phyloP scores from a whole-genome alignment of 2,329 filamentous ascomycete species.

The Epicoccum sorghinum region DNA sequence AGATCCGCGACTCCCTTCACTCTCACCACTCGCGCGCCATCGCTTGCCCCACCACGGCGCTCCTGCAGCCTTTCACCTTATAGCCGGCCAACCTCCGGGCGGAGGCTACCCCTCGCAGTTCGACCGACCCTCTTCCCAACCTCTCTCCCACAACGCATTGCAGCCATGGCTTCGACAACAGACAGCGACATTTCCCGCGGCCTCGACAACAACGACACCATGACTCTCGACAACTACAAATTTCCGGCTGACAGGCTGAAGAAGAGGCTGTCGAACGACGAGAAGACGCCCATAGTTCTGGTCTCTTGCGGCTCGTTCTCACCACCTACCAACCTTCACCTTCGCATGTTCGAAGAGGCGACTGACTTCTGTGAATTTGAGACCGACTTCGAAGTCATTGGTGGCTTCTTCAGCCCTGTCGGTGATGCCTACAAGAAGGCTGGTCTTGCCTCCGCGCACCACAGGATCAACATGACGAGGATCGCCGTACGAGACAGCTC shows the following conservation, averaged over 20 bases:
- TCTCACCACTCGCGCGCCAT: constrained; percentile 1
- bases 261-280: constrained; percentile 60
- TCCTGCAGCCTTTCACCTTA: constrained; percentile 8
- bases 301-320: constrained; percentile 75
- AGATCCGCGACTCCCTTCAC: constrained; percentile 15
- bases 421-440: constrained; percentile 80
- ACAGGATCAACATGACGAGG: constrained; percentile 85
- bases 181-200: constrained; percentile 29
- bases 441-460: constrained; percentile 73
- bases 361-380: constrained; percentile 76
- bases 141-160: constrained; percentile 2
- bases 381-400: constrained; percentile 79
- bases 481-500: constrained; percentile 75
- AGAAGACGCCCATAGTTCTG: constrained; percentile 68
- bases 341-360: constrained; percentile 89
- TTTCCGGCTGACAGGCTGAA: constrained; percentile 68
- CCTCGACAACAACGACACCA: constrained; percentile 33
- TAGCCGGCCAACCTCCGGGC: constrained; percentile 16
- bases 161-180: constrained; percentile 32
- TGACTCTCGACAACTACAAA: constrained; percentile 58
- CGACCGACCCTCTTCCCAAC: constrained; percentile 2
- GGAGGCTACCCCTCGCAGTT: constrained; percentile 17
- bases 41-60: constrained; percentile 6
- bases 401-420: constrained; percentile 83
- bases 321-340: constrained; percentile 75